Evolutionary conservation across 2,329 filamentous ascomycete genomes (phyloP).

Genomic region (Cercospora sesami): DNA sequence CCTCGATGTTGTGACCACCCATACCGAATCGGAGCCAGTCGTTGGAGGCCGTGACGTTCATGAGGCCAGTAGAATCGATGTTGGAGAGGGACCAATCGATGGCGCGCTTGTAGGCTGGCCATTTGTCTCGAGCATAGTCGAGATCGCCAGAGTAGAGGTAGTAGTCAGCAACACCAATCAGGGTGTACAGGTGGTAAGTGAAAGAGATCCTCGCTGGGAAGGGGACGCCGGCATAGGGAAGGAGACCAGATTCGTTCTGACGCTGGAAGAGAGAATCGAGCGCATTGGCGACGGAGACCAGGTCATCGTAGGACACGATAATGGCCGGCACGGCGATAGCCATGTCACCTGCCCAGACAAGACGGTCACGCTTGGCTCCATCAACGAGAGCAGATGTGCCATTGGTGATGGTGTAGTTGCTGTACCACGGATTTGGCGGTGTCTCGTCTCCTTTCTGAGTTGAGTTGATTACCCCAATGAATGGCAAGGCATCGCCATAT

Average conservation of each 20-base stretch:
- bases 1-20: constrained; percentile 52
- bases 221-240: constrained; percentile 34
- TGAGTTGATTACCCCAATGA: constrained; percentile 37
- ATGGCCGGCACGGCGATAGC: constrained; percentile 51
- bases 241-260: constrained; percentile 35
- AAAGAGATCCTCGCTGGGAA: constrained; percentile 45
- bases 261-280: constrained; percentile 34
- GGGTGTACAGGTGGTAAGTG: constrained; percentile 57
- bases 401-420: constrained; percentile 45
- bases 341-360: constrained; percentile 65
- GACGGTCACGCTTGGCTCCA: constrained; percentile 60
- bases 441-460: constrained; percentile 36
- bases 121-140: constrained; percentile 44
- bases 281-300: constrained; percentile 38
- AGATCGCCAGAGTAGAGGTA: constrained; percentile 44
- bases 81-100: constrained; percentile 46
- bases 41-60: constrained; percentile 47
- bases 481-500: constrained; percentile 40
- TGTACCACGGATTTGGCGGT: constrained; percentile 42
- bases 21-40: constrained; percentile 55
- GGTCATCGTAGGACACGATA: constrained; percentile 52
- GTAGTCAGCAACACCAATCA: constrained; percentile 50
- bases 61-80: constrained; percentile 48
- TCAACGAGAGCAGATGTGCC: constrained; percentile 47
- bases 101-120: constrained; percentile 48